Evolutionary conservation across 1,284 basidiomycete species (phyloP).

Genomic region (Boletus sp.): DNA sequence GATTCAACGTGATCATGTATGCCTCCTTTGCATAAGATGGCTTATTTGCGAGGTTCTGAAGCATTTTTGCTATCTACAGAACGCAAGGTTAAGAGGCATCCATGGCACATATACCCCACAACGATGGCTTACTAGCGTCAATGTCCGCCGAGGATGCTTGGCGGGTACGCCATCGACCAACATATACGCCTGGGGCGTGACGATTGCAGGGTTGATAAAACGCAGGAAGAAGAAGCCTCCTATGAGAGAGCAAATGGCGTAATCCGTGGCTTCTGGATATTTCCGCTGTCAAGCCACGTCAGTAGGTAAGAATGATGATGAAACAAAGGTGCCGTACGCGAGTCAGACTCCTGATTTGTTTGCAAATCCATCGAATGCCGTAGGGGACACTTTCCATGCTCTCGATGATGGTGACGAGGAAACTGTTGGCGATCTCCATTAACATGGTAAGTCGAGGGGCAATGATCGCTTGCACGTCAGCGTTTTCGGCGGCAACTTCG

Average conservation of each 20-base stretch:
- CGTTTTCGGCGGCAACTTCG: slow-evolving; percentile 89
- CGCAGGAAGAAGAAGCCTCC: slow-evolving; percentile 99
- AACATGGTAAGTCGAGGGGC: slow-evolving; percentile 94
- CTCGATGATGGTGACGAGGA: slow-evolving; percentile 96
- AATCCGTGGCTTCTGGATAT: slow-evolving; percentile 96
- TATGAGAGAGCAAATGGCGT: slow-evolving; percentile 96
- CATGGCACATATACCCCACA: neutral
- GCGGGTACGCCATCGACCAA: slow-evolving; percentile 96
- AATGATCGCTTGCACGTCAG: slow-evolving; percentile 96
- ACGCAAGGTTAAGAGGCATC: slow-evolving; percentile 1
- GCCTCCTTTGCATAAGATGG: slow-evolving; percentile 96
- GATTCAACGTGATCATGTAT: slow-evolving; percentile 98
- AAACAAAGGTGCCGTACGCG: slow-evolving; percentile 52
- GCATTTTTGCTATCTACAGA: slow-evolving; percentile 93
- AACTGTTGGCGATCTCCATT: slow-evolving; percentile 98
- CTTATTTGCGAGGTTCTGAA: slow-evolving; percentile 99
- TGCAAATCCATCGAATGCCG: slow-evolving; percentile 99
- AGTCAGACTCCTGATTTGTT: slow-evolving; percentile 95
- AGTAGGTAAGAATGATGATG: slow-evolving; percentile 7
- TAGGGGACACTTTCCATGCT: slow-evolving; percentile 97
- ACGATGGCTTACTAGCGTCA: slow-evolving; percentile 72
- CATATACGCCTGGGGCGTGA: slow-evolving; percentile 99
- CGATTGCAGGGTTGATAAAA: slow-evolving; percentile 99
- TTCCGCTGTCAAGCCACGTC: slow-evolving; percentile 64
- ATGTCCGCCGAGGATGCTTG: slow-evolving; percentile 92